These are phyloP conservation scores for Pseudofabraea citricarpa DNA, from an alignment of 2,329 filamentous ascomycete genomes.

Conservation along the genomic window DNA sequence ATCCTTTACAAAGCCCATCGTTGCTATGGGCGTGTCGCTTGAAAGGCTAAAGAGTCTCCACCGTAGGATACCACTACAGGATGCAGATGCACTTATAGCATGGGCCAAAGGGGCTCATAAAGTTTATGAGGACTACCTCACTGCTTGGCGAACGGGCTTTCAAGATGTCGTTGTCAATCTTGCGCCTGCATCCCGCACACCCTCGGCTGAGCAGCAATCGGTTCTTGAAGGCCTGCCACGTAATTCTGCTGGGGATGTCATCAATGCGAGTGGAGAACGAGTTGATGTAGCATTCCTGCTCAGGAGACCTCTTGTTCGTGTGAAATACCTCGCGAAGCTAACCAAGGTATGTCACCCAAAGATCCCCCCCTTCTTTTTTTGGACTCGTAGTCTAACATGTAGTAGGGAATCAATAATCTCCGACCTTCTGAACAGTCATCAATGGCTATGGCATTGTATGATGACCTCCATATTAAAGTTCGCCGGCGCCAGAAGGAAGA, in stretches of 20 bases:
- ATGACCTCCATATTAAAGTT: slow-evolving; percentile 70
- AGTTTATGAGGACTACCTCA: slow-evolving; percentile 80
- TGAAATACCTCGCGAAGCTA: slow-evolving; percentile 83
- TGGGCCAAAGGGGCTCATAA: slow-evolving; percentile 79
- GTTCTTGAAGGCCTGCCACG: slow-evolving; percentile 53
- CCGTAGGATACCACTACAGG: slow-evolving; percentile 70
- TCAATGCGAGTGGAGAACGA: slow-evolving; percentile 66
- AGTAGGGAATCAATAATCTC: slow-evolving; percentile 15
- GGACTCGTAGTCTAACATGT: too few relatives aligned
- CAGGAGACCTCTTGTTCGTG: slow-evolving; percentile 79
- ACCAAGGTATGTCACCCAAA: slow-evolving; percentile 57
- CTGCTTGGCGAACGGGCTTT: slow-evolving; percentile 88
- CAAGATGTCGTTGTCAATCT: slow-evolving; percentile 93
- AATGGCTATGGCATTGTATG: slow-evolving; percentile 37
- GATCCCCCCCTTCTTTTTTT: too few relatives aligned
- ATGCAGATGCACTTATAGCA: slow-evolving; percentile 65
- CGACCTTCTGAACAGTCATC: slow-evolving; percentile 39
- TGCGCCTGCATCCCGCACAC: slow-evolving; percentile 54
- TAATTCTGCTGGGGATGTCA: slow-evolving; percentile 61
- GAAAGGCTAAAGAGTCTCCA: slow-evolving; percentile 80
- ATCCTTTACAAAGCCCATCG: slow-evolving; percentile 74
- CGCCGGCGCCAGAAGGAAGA: slow-evolving; percentile 71
- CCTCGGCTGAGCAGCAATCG: slow-evolving; percentile 53
- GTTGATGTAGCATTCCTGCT: slow-evolving; percentile 93
- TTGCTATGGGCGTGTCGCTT: slow-evolving; percentile 87